phyloP scores from a whole-genome alignment of 2,329 filamentous ascomycete genomes.

The Colletotrichum magnum region DNA sequence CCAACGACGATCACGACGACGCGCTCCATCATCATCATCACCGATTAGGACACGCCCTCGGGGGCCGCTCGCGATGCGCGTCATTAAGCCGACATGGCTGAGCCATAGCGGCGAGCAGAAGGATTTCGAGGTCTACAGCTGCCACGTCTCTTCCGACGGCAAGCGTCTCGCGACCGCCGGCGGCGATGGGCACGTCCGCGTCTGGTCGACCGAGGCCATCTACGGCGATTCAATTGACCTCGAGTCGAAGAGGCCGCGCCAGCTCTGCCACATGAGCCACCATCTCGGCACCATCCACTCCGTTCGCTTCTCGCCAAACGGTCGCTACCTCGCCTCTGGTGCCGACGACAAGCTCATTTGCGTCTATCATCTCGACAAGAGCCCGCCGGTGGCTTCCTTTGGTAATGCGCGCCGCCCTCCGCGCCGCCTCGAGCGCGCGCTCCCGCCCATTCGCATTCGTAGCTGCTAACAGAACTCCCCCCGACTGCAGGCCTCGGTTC shows the following conservation, averaged over 20 bases:
- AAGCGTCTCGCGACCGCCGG: conserved; percentile 92
- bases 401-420: conserved; percentile 64
- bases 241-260: conserved; percentile 76
- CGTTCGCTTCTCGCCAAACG: conserved; percentile 95
- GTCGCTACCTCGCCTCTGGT: conserved; percentile 94
- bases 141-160: conserved; percentile 95
- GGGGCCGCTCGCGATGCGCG: conserved; percentile 70
- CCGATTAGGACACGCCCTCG: conserved; percentile 29
- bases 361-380: conserved; percentile 91
- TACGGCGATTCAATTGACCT: conserved; percentile 68
- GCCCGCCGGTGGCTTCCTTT: conserved; percentile 84
- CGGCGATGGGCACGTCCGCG: conserved; percentile 96
- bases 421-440: not conserved
- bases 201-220: conserved; percentile 97
- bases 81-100: conserved; percentile 96
- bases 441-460: not conserved
- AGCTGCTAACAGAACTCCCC: conserved; percentile 36
- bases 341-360: conserved; percentile 99
- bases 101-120: conserved; percentile 98
- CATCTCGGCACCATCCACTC: conserved; percentile 98
- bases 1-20: not conserved
- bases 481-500: conserved; percentile 35
- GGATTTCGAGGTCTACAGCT: conserved; percentile 98
- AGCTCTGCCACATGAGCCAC: conserved; percentile 98
- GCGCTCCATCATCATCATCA: not conserved